Base-by-base conservation (phyloP, 306 rosid species). In the Cicer arietinum region DNA sequence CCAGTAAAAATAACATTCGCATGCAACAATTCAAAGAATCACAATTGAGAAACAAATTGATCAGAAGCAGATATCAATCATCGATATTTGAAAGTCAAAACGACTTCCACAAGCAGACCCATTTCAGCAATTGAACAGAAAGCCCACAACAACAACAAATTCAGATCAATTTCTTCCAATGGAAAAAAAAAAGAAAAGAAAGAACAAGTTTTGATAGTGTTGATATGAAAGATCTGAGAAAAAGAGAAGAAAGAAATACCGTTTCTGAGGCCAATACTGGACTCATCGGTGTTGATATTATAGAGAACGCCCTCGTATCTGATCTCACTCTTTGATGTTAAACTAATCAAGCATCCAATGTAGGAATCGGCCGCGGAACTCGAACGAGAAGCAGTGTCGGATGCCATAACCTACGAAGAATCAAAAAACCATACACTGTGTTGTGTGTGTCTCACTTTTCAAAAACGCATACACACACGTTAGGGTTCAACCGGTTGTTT, bases 251-350 rank as follows among this genome's bases (percentile, higher is more conserved):
- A 48, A 0, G 10, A 3, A 64, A 14, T 82, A 91, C 96, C 96
- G 10, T 91, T 84, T 67, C 85, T 60, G 69, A 91, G 90, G 5
- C 92, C 92, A 63, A 91, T 89, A 73, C 94, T 91, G 78, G 92
- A 91, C 74, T 87, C 93, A 0, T 91, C 88, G 47, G 96, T 81
- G 89, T 87, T 89, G 83, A 91, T 81, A 69, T 89, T 83, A 84
- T 84, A 86, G 1, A 91, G 86, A 35, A 85, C 77, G 46, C 96
- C 96, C 62, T 91, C 94, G 43, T 91, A 91, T 83, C 94, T 84
- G 79, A 91, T 91, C 86, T 91, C 96, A 45, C 93, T 87, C 82
- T 87, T 89, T 13, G 96, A 89, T 53, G 94, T 91, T 79, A 91
- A 81, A 83, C 96, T 91, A 1, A 90, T 90, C 89, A 90, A 85